phyloP scores from a whole-genome alignment of 2,329 filamentous ascomycete genomes.

The Talaromyces albobiverticillius region DNA sequence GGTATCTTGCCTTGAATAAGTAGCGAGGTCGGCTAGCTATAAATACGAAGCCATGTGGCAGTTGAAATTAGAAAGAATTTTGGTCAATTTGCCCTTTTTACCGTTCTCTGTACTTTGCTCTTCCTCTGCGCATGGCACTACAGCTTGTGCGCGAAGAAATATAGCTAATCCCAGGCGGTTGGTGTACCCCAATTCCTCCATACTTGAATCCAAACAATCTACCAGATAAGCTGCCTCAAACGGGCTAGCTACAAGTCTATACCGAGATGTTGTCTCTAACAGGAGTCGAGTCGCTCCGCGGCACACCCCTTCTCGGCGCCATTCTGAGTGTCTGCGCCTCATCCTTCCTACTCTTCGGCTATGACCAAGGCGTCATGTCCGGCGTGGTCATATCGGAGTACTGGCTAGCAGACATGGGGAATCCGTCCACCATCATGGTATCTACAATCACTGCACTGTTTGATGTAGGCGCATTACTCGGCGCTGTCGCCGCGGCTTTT shows the following conservation, averaged over 20 bases:
- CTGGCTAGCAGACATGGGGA: slow-evolving; percentile 26
- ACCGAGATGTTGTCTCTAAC: slow-evolving; percentile 7
- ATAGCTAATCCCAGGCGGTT: too few species aligned
- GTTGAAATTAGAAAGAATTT: too few species aligned
- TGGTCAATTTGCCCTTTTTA: too few species aligned
- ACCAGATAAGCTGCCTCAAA: too few species aligned
- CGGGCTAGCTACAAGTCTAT: not conserved
- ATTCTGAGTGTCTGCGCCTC: slow-evolving; percentile 24
- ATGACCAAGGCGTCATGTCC: slow-evolving; percentile 28
- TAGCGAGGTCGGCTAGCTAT: too few species aligned
- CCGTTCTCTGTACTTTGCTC: too few species aligned
- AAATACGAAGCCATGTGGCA: too few species aligned
- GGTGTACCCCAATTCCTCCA: too few species aligned
- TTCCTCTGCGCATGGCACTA: too few species aligned
- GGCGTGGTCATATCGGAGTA: slow-evolving; percentile 26
- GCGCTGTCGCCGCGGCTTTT: slow-evolving; percentile 25
- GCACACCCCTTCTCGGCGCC: slow-evolving; percentile 19
- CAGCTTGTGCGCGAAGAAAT: too few species aligned
- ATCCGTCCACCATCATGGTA: slow-evolving; percentile 22
- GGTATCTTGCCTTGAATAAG: too few species aligned
- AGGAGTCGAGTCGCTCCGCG: slow-evolving; percentile 19
- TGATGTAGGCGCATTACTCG: slow-evolving; percentile 26
- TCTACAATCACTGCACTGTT: slow-evolving; percentile 32
- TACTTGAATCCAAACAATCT: too few species aligned
- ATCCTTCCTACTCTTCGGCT: slow-evolving; percentile 46